Evolutionary conservation across 2,329 filamentous ascomycete genomes (phyloP), one percentile per base, ranked within the genome.

Genomic region (Neofusicoccum umdonicola): DNA sequence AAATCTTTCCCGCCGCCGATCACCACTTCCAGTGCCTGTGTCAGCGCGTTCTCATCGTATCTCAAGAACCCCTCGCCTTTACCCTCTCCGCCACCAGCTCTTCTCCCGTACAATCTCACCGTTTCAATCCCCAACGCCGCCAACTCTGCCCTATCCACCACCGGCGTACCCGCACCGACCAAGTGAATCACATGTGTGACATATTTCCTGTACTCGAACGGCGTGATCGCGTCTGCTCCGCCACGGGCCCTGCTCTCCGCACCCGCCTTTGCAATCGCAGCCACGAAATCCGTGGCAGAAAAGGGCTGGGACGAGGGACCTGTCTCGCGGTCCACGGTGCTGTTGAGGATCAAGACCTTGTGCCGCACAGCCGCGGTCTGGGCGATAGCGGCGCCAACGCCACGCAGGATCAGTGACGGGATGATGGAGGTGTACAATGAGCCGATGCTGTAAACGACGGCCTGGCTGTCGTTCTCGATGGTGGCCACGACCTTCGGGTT

Each of bases 361-460:
- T 88, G 85, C 7, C 85, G 80, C 17, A 87, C 82, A 1, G 82
- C 71, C 0, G 82, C 77, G 31, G 78, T 77, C 6, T 41, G 39
- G 1, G 83, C 79, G 22, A 92, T 82, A 0, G 87, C 86, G 19
- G 87, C 82, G 0, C 91, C 92, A 0, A 96, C 88, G 3, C 90
- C 91, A 27, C 87, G 85, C 6, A 97, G 83, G 4, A 98, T 86
- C 1, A 98, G 80, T 15, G 88, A 93, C 0, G 94, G 94, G 1
- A 97, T 84, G 39, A 98, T 86, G 4, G 90, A 94, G 0, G 94
- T 98, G 77, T 96, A 98, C 0, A 98, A 82, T 1, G 90, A 93
- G n/a, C 95, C 95, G 66, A 98, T 96, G 76, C 90, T 93, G 79
- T 97, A 98, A 51, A 98, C 86, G 8, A 97, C 83, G 1, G 87